These are phyloP conservation scores for Primulina eburnea DNA, from an alignment of 257 asterid species.

Conservation along the genomic window DNA sequence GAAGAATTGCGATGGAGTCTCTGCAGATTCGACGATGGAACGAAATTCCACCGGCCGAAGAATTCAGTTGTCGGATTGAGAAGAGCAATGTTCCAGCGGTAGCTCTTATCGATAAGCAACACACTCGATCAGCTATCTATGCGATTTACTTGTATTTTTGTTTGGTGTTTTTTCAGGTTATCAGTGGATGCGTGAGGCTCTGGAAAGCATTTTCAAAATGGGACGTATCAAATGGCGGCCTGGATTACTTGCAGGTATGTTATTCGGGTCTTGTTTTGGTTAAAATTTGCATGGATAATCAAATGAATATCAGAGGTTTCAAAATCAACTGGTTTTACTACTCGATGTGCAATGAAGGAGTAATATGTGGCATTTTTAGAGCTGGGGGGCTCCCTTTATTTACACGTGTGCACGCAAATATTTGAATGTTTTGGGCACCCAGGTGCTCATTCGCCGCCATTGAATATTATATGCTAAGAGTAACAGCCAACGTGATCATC, in stretches of 20 bases:
- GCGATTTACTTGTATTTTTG: neutral
- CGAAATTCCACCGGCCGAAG: conserved; percentile 60
- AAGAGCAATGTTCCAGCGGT: conserved; percentile 66
- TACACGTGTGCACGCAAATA: too few species aligned
- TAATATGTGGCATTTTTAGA: too few species aligned
- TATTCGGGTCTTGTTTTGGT: too few species aligned
- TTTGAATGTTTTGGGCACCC: too few species aligned
- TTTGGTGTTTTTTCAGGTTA: conserved; percentile 38
- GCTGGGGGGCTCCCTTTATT: too few species aligned
- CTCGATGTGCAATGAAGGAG: too few species aligned
- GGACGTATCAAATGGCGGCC: conserved; percentile 77
- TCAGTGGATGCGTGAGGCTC: conserved; percentile 58
- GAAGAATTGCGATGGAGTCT: conserved; percentile 23
- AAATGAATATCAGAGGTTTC: too few species aligned
- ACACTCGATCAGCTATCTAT: neutral
- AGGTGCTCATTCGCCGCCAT: too few species aligned
- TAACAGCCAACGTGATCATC: too few species aligned
- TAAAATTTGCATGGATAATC: too few species aligned
- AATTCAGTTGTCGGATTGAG: conserved; percentile 66
- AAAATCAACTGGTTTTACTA: too few species aligned
- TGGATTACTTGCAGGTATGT: conserved; percentile 74
- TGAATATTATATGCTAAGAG: too few species aligned
- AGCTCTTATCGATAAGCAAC: neutral
- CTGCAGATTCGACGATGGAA: conserved; percentile 42
- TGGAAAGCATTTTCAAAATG: conserved; percentile 83